A percentile compares a stretch with the other conserved stretches of the same genome.
phyloP scores from a whole-genome alignment of 2,329 filamentous ascomycete genomes.

The Pseudogymnoascus destructans region DNA sequence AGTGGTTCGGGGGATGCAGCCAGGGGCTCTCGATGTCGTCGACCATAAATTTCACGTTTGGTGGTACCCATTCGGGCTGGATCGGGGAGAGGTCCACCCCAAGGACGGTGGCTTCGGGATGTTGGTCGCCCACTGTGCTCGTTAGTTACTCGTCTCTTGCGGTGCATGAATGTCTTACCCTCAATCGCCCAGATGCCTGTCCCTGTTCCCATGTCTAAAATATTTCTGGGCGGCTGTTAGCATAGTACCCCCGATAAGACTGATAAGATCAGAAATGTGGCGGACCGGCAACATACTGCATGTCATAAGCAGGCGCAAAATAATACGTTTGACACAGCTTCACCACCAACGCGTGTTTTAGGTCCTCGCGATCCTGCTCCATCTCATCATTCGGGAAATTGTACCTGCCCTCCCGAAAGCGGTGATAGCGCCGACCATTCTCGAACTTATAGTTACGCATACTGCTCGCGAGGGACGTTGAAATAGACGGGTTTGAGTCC shows the following conservation, averaged over 20 bases:
- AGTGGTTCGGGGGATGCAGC: constrained; percentile 40
- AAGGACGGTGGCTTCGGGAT: constrained; percentile 18
- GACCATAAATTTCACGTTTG: constrained; percentile 42
- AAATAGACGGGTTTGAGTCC: constrained; percentile 17
- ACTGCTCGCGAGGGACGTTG: constrained; percentile 22
- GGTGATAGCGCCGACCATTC: constrained; percentile 47
- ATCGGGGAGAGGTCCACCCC: constrained; percentile 30
- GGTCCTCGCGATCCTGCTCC: constrained; percentile 45
- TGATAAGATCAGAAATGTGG: constrained; percentile 25
- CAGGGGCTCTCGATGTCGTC: constrained; percentile 46
- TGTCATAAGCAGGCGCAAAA: constrained; percentile 27
- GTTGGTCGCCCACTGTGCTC: constrained; percentile 15
- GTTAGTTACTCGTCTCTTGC: neutral
- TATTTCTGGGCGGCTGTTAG: constrained; percentile 26
- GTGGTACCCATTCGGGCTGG: constrained; percentile 35
- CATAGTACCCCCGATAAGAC: neutral
- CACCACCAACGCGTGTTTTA: constrained; percentile 36
- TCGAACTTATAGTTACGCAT: constrained; percentile 40
- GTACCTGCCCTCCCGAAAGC: constrained; percentile 40
- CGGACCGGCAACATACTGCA: constrained; percentile 41
- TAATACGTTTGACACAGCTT: constrained; percentile 26
- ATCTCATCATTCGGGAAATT: constrained; percentile 47
- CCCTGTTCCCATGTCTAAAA: constrained; percentile 46
- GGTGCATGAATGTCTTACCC: constrained; percentile 21
- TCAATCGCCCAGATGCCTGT: constrained; percentile 49